Evolutionary conservation across 179 eudicot species (phyloP).

Genomic region (Camellia oleifera): DNA sequence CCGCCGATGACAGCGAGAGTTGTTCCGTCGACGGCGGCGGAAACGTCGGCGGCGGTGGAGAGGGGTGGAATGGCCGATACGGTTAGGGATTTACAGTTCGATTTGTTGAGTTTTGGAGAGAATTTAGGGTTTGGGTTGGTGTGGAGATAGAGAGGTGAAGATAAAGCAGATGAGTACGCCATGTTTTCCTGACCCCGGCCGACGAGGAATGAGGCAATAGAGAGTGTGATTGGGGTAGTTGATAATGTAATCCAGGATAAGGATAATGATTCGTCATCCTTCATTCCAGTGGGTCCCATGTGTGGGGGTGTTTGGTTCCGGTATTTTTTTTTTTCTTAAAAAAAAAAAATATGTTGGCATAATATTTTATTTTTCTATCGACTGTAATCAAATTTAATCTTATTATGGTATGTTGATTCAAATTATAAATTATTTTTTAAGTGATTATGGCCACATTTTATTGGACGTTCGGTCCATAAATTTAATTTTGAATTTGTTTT

Average conservation of each 20-base stretch:
- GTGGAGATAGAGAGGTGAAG: slow-evolving; percentile 22
- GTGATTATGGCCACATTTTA: too few relatives aligned
- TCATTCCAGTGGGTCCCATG: background rate
- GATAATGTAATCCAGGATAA: slow-evolving; percentile 22
- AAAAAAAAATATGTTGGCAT: too few relatives aligned
- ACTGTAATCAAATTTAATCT: too few relatives aligned
- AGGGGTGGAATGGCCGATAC: slow-evolving; percentile 48
- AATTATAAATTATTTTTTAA: too few relatives aligned
- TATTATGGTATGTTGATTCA: too few relatives aligned
- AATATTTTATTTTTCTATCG: too few relatives aligned
- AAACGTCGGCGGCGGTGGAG: slow-evolving; percentile 33
- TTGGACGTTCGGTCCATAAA: too few relatives aligned
- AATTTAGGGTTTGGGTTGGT: slow-evolving; percentile 14
- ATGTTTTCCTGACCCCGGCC: slow-evolving; percentile 11
- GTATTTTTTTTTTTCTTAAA: too few relatives aligned
- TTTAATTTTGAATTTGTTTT: too few relatives aligned
- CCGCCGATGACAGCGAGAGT: slow-evolving; percentile 70
- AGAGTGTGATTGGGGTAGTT: background rate
- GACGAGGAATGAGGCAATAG: background rate
- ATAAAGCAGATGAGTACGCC: slow-evolving; percentile 37
- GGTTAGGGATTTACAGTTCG: slow-evolving; percentile 18
- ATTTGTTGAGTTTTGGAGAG: slow-evolving; percentile 4
- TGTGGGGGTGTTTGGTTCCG: background rate
- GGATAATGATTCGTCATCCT: slow-evolving; percentile 23
- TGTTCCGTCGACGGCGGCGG: slow-evolving; percentile 41